Percentiles rank a stretch among this genome's conserved stretches.
These are phyloP conservation scores for Stagonosporopsis vannaccii DNA, from an alignment of 2,329 filamentous ascomycete species.

Conservation along the genomic window DNA sequence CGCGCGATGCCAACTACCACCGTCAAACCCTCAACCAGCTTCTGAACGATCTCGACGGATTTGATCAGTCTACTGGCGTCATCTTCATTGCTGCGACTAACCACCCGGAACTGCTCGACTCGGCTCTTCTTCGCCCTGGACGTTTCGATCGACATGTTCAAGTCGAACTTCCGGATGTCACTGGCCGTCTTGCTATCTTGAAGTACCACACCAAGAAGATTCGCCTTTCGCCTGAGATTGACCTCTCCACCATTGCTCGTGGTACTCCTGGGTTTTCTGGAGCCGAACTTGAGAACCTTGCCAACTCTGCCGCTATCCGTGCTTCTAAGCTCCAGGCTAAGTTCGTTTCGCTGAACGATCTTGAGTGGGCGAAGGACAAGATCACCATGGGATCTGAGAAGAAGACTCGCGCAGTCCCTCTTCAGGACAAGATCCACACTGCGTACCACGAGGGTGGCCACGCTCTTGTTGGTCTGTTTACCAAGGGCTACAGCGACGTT, in stretches of 20 bases:
- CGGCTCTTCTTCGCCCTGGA: conserved; percentile 90
- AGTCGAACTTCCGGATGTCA: conserved; percentile 89
- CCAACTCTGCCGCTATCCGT: conserved; percentile 93
- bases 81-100: conserved; percentile 98
- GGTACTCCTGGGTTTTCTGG: conserved; percentile 93
- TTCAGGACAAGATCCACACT: conserved; percentile 95
- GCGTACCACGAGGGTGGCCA: conserved; percentile 97
- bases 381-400: conserved; percentile 96
- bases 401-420: conserved; percentile 85
- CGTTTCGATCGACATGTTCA: conserved; percentile 94
- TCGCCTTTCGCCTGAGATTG: conserved; percentile 79
- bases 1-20: conserved; percentile 90
- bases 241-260: conserved; percentile 82
- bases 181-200: conserved; percentile 89
- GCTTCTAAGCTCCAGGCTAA: conserved; percentile 86
- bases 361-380: conserved; percentile 98
- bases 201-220: conserved; percentile 94
- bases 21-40: conserved; percentile 98
- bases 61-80: conserved; percentile 91
- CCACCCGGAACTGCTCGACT: conserved; percentile 92
- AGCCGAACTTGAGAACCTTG: conserved; percentile 93
- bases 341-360: conserved; percentile 77
- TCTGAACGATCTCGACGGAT: conserved; percentile 94
- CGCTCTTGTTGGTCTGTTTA: conserved; percentile 86
- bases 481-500: conserved; percentile 75